Percentiles rank a stretch among this genome's conserved stretches.
Evolutionary conservation across 2,329 filamentous ascomycete species (phyloP).

Genomic region (Botrytis deweyae): DNA sequence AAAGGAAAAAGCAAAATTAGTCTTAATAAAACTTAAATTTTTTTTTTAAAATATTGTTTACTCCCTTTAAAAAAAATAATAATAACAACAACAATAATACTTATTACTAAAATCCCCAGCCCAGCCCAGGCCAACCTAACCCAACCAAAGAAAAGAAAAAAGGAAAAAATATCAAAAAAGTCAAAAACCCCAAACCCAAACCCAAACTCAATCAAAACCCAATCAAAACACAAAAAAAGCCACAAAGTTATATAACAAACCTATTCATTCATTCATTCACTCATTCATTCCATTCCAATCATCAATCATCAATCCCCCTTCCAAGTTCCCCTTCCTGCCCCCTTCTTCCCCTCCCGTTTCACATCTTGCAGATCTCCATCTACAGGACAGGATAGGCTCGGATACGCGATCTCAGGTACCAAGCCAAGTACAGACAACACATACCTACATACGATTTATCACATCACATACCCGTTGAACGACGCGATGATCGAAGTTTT

Average conservation of each 20-base stretch:
- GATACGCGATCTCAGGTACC: not conserved
- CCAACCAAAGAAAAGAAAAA: too few relatives aligned
- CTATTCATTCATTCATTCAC: too few relatives aligned
- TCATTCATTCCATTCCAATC: too few relatives aligned
- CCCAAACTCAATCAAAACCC: not conserved
- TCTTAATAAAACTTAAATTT: too few relatives aligned
- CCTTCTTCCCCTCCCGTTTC: not conserved
- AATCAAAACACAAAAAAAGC: not conserved
- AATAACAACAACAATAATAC: too few relatives aligned
- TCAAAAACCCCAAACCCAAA: not conserved
- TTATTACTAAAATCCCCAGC: too few relatives aligned
- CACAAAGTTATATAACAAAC: not conserved
- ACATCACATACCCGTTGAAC: not conserved
- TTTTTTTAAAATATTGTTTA: too few relatives aligned
- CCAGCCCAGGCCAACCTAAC: too few relatives aligned
- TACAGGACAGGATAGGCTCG: not conserved
- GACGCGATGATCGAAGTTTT: not conserved
- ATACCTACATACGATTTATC: not conserved
- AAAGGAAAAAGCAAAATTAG: too few relatives aligned
- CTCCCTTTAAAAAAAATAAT: too few relatives aligned
- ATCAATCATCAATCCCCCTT: not conserved
- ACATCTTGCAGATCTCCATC: not conserved
- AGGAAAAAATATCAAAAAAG: too few relatives aligned
- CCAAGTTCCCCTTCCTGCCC: not conserved
- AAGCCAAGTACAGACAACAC: not conserved